phyloP scores from a whole-genome alignment of 2,329 filamentous ascomycete genomes.

The Neocucurbitaria cava region DNA sequence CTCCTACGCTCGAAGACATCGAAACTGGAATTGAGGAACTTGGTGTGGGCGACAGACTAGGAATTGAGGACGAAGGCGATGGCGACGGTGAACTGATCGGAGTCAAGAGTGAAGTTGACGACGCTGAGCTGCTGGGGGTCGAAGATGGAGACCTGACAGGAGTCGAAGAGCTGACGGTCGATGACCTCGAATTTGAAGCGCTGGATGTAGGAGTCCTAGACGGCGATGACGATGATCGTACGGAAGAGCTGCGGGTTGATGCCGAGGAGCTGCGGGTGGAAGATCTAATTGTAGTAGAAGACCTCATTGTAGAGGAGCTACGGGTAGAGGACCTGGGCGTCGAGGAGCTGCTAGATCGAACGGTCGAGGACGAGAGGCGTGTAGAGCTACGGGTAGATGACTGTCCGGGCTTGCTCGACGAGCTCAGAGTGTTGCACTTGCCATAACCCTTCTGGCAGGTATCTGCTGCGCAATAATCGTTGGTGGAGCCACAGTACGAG shows the following conservation, averaged over 20 bases:
- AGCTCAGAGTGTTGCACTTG: not conserved
- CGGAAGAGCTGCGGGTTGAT: not conserved
- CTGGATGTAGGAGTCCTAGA: not conserved
- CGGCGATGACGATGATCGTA: not conserved
- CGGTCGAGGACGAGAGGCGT: not conserved
- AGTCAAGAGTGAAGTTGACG: not conserved
- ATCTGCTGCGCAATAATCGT: not conserved
- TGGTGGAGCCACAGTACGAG: conserved; percentile 18
- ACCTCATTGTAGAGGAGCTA: not conserved
- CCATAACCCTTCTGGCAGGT: not conserved
- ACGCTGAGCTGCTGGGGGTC: not conserved
- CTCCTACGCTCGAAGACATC: no score
- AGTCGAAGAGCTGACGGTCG: not conserved
- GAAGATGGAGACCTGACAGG: not conserved
- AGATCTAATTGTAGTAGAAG: not conserved
- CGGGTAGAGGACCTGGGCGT: no score
- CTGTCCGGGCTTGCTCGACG: not conserved
- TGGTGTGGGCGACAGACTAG: no score
- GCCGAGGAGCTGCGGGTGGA: not conserved
- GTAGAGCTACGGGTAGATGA: not conserved
- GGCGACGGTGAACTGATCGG: not conserved
- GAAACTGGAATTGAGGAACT: not conserved
- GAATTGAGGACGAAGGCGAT: no score
- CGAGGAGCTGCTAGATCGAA: not conserved
- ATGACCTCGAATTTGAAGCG: not conserved